Percentiles rank a stretch among this genome's conserved stretches.
These are phyloP conservation scores for Elymus sibiricus DNA, from an alignment of 176 grass and related monocot genomes.

Conservation along the genomic window DNA sequence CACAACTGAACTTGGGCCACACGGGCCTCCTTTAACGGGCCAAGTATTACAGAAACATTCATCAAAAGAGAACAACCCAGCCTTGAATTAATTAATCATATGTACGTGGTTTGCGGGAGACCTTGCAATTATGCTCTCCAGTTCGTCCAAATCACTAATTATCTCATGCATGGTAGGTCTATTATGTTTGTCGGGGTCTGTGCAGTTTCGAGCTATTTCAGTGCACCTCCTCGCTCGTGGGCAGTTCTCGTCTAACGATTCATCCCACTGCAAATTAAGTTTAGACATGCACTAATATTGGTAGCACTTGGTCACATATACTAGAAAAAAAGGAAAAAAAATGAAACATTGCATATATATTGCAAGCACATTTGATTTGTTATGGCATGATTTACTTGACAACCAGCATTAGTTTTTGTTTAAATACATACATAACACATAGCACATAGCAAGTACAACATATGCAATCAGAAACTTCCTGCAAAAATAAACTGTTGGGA, in stretches of 20 bases:
- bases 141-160: background rate
- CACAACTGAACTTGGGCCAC: too few species aligned
- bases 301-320: background rate
- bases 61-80: background rate
- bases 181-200: background rate
- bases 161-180: background rate
- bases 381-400: too few species aligned
- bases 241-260: background rate
- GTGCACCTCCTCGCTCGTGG: background rate
- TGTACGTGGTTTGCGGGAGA: background rate
- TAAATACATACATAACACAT: too few species aligned
- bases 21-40: too few species aligned
- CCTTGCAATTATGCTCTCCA: background rate
- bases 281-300: background rate
- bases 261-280: background rate
- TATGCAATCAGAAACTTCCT: too few species aligned
- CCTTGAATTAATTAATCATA: background rate
- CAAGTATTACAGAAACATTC: too few species aligned
- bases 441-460: too few species aligned
- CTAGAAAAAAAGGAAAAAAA: background rate
- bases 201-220: background rate
- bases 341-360: too few species aligned
- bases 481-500: too few species aligned
- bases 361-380: too few species aligned
- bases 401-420: too few species aligned